These are phyloP conservation scores for Aureobasidium sp. DNA, from an alignment of 2,329 filamentous ascomycete species.

Conservation along the genomic window DNA sequence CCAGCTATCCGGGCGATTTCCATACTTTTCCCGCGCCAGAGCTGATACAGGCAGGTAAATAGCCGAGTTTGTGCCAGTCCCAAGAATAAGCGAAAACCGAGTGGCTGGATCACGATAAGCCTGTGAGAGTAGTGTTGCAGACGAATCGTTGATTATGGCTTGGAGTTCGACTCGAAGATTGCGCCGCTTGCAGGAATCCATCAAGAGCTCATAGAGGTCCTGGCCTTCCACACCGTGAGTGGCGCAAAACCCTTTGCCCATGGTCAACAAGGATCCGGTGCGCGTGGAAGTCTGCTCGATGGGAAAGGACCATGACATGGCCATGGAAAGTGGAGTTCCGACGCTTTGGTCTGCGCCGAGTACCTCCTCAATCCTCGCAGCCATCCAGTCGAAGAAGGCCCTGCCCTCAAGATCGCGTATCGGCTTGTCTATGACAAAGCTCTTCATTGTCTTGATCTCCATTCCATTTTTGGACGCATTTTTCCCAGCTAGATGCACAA, in stretches of 20 bases:
- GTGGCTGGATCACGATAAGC: conserved; percentile 56
- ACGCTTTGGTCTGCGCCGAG: conserved; percentile 37
- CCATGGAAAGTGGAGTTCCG: conserved; percentile 44
- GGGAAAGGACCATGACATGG: conserved; percentile 60
- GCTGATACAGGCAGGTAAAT: conserved; percentile 52
- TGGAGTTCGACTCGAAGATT: conserved; percentile 52
- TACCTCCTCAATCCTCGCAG: conserved; percentile 50
- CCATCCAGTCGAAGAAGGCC: conserved; percentile 62
- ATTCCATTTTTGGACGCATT: conserved; percentile 31
- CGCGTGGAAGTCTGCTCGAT: conserved; percentile 57
- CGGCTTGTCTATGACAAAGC: conserved; percentile 49
- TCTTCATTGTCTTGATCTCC: conserved; percentile 49
- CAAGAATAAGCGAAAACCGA: conserved; percentile 57
- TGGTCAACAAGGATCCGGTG: conserved; percentile 51
- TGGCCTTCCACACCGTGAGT: conserved; percentile 52
- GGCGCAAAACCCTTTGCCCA: conserved; percentile 60
- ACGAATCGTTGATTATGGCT: conserved; percentile 58
- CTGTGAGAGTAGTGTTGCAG: conserved; percentile 54
- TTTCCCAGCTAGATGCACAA: conserved; percentile 50
- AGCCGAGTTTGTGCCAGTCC: conserved; percentile 59
- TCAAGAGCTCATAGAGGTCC: conserved; percentile 54
- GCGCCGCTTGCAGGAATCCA: conserved; percentile 48
- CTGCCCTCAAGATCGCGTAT: conserved; percentile 50
- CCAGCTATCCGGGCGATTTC: conserved; percentile 48
- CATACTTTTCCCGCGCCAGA: conserved; percentile 51